phyloP scores from a whole-genome alignment of 345 rosid species.

The Rhizophora mangle region DNA sequence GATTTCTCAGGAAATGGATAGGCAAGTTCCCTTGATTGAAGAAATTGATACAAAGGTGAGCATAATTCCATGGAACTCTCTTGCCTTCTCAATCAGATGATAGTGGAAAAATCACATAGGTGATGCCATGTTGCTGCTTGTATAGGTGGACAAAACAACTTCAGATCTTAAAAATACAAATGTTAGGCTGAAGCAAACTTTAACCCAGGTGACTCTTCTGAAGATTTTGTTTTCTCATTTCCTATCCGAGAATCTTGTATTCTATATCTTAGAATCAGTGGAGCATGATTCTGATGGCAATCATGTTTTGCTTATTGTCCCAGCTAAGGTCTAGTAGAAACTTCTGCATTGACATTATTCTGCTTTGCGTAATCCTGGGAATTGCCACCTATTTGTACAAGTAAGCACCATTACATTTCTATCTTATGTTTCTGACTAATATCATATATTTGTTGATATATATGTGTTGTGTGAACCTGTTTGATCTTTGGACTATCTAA shows the following conservation, averaged over 20 bases:
- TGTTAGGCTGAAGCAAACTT: slow-evolving; percentile 70
- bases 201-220: slow-evolving; percentile 45
- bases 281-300: background rate
- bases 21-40: slow-evolving; percentile 74
- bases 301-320: background rate
- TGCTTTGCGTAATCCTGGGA: slow-evolving; percentile 69
- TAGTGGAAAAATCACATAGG: background rate
- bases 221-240: background rate
- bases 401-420: slow-evolving; percentile 39
- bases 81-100: slow-evolving; percentile 1
- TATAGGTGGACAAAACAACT: slow-evolving; percentile 70
- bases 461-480: too few relatives aligned
- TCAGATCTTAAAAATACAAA: slow-evolving; percentile 66
- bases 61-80: background rate
- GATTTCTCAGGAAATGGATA: slow-evolving; percentile 65
- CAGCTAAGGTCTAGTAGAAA: slow-evolving; percentile 80
- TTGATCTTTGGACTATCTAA: too few relatives aligned
- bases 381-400: slow-evolving; percentile 73
- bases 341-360: slow-evolving; percentile 74
- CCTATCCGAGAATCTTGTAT: background rate
- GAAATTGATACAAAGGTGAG: slow-evolving; percentile 84
- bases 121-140: slow-evolving; percentile 9
- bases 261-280: background rate
- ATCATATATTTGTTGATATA: too few relatives aligned
- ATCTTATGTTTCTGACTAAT: too few relatives aligned